Evolutionary conservation across 2,329 filamentous ascomycete genomes (phyloP).

Genomic region (Elsinoe necatrix): DNA sequence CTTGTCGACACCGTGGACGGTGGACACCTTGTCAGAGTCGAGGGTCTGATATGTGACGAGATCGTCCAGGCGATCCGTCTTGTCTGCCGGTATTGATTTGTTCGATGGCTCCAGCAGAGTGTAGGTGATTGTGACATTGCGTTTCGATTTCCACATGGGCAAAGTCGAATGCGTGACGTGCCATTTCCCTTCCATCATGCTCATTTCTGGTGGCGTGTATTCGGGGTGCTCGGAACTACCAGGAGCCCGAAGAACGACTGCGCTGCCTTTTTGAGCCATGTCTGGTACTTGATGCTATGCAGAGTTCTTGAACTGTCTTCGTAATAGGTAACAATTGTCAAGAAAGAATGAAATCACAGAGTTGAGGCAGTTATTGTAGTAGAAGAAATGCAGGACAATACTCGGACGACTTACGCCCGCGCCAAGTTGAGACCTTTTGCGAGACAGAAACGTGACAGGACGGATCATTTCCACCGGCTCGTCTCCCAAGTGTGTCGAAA

Average conservation of each 20-base stretch:
- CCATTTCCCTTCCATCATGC: constrained; percentile 61
- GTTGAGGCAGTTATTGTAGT: not conserved
- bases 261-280: not conserved
- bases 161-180: constrained; percentile 67
- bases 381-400: not conserved
- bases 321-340: too few relatives aligned
- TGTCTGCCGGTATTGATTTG: constrained; percentile 26
- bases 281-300: not conserved
- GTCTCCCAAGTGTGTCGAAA: not conserved
- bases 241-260: constrained; percentile 35
- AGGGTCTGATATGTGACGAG: constrained; percentile 60
- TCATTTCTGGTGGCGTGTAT: constrained; percentile 42
- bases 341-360: not conserved
- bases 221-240: constrained; percentile 24
- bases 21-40: constrained; percentile 45
- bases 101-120: constrained; percentile 39
- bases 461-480: constrained; percentile 5
- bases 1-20: constrained; percentile 58
- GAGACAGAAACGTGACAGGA: constrained; percentile 3
- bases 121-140: constrained; percentile 76
- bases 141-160: constrained; percentile 69
- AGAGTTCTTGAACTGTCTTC: too few relatives aligned
- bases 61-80: constrained; percentile 55
- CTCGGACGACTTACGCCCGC: not conserved
- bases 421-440: constrained; percentile 9